Evolutionary conservation across 768 basidiomycete species (phyloP).

Genomic region (Auriscalpium vulgare): DNA sequence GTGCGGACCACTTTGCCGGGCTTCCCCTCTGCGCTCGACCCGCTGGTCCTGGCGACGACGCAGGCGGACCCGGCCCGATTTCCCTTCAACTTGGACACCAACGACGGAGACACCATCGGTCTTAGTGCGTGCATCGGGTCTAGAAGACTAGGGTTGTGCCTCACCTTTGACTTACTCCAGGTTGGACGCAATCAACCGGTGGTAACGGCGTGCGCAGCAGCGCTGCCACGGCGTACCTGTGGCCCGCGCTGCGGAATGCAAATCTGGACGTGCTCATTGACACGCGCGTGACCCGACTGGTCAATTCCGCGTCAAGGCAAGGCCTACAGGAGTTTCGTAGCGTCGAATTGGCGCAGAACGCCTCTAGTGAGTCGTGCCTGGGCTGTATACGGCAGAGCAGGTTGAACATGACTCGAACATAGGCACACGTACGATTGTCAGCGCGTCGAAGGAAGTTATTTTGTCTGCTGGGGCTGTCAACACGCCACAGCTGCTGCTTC

Average conservation of each 20-base stretch:
- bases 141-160: too few relatives aligned
- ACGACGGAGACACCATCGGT: neutral
- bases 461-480: constrained; percentile 13
- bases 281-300: neutral
- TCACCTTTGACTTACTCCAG: neutral
- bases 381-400: neutral
- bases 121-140: neutral
- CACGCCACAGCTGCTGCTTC: constrained; percentile 17
- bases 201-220: neutral
- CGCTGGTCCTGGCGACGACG: constrained; percentile 7
- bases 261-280: constrained; percentile 2
- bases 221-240: constrained; percentile 1
- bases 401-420: neutral
- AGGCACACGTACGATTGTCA: constrained; percentile 1
- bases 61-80: neutral
- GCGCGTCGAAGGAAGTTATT: constrained; percentile 8
- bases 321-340: neutral
- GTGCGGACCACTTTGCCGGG: constrained; percentile 5
- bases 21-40: neutral
- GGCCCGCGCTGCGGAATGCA: neutral
- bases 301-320: neutral
- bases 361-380: neutral
- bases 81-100: neutral
- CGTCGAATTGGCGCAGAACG: constrained; percentile 1
- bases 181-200: neutral